Evolutionary conservation across 176 grass and related monocot genomes (phyloP).

Genomic region (Hsuehochloa calcarea): DNA sequence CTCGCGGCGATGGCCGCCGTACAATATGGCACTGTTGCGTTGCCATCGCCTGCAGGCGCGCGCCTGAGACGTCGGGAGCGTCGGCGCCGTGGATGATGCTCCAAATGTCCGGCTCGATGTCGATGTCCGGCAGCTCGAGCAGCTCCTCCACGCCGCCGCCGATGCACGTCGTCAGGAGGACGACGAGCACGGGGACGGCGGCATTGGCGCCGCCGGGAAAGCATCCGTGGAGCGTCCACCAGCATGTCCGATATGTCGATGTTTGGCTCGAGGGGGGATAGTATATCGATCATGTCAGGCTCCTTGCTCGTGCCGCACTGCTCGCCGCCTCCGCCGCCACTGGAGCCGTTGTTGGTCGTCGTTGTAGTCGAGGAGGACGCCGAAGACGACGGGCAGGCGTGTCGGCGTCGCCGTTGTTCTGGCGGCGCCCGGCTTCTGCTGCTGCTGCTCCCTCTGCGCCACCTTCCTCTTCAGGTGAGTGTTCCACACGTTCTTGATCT

Average conservation of each 20-base stretch:
- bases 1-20: neutral
- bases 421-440: neutral
- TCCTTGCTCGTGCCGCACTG: constrained; percentile 49
- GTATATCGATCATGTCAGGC: neutral
- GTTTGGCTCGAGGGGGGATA: neutral
- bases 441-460: constrained; percentile 13
- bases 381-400: constrained; percentile 9
- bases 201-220: constrained; percentile 26
- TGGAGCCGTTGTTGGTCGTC: constrained; percentile 25
- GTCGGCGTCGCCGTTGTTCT: constrained; percentile 2
- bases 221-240: constrained; percentile 8
- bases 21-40: constrained; percentile 27
- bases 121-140: constrained; percentile 56
- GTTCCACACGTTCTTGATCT: constrained; percentile 99
- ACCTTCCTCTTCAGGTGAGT: constrained; percentile 86
- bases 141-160: constrained; percentile 9
- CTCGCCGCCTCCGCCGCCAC: constrained; percentile 30
- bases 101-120: constrained; percentile 61
- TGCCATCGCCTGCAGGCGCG: neutral
- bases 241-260: constrained; percentile 45
- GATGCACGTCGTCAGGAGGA: constrained; percentile 30
- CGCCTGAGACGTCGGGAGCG: neutral
- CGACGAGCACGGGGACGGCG: constrained; percentile 50
- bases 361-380: constrained; percentile 35
- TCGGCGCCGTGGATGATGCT: constrained; percentile 49